Evolutionary conservation across 306 rosid species (phyloP).

Genomic region (Geum urbanum): DNA sequence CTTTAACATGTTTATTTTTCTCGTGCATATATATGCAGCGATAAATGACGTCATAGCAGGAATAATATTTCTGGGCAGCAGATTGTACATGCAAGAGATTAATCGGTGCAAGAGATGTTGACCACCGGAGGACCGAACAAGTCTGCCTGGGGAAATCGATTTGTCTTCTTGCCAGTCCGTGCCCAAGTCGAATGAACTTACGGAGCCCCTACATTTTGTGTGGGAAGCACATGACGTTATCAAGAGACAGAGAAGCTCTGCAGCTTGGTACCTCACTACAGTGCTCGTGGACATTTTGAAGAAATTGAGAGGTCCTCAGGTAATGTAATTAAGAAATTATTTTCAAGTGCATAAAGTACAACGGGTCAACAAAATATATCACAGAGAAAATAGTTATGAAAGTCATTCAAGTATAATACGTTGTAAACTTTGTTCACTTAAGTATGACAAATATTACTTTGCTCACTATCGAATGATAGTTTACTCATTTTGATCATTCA

Average conservation of each 20-base stretch:
- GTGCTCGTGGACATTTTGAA: constrained; percentile 40
- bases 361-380: too few relatives aligned
- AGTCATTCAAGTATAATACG: too few relatives aligned
- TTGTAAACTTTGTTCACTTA: too few relatives aligned
- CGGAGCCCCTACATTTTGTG: constrained; percentile 44
- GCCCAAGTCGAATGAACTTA: constrained; percentile 31
- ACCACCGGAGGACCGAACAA: constrained; percentile 16
- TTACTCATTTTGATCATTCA: too few relatives aligned
- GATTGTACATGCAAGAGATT: constrained; percentile 35
- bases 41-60: too few relatives aligned
- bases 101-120: constrained; percentile 47
- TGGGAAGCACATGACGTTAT: constrained; percentile 38
- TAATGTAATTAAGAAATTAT: constrained; percentile 9
- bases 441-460: too few relatives aligned
- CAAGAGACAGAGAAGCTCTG: constrained; percentile 46
- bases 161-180: constrained; percentile 45
- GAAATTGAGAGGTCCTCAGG: constrained; percentile 53
- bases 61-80: too few relatives aligned
- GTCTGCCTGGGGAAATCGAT: constrained; percentile 52
- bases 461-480: too few relatives aligned
- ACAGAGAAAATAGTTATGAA: too few relatives aligned
- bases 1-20: too few relatives aligned
- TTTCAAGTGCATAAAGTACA: too few relatives aligned
- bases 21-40: too few relatives aligned
- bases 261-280: constrained; percentile 30